phyloP scores from a whole-genome alignment of 75 land plant genomes.

The Sequoiadendron giganteum region DNA sequence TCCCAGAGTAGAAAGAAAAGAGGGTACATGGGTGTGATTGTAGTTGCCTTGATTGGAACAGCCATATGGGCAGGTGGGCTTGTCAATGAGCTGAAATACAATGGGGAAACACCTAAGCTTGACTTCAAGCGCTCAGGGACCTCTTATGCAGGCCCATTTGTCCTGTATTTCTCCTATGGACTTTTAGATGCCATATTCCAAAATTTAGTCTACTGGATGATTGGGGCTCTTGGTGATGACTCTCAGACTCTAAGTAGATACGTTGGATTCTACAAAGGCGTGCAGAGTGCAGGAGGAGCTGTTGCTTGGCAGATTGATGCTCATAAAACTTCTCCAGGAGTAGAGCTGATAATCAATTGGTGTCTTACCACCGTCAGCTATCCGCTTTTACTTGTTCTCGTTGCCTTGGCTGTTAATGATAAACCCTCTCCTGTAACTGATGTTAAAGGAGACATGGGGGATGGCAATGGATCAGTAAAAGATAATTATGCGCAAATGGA shows the following conservation, averaged over 20 bases:
- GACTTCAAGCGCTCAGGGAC: conserved; percentile 63
- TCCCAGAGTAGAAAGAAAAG: conserved; percentile 56
- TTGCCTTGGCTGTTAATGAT: no score
- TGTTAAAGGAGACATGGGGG: no score
- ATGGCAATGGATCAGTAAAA: no score
- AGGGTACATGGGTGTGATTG: conserved; percentile 54
- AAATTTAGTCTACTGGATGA: conserved; percentile 83
- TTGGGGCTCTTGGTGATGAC: conserved; percentile 76
- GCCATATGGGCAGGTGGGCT: conserved; percentile 86
- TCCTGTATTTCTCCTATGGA: conserved; percentile 71
- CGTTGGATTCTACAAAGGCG: conserved; percentile 42
- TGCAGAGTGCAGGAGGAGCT: conserved; percentile 39
- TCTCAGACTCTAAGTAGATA: conserved; percentile 68
- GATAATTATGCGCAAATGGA: no score
- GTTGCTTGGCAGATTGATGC: no score
- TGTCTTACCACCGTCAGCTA: no score
- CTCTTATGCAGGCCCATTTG: conserved; percentile 69
- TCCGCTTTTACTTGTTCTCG: no score
- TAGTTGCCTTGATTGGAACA: conserved; percentile 49
- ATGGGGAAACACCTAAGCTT: conserved; percentile 8
- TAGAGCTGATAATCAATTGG: no score
- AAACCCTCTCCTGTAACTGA: no score
- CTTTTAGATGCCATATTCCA: conserved; percentile 88
- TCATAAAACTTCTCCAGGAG: no score
- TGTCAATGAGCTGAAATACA: conserved; percentile 56